These are phyloP conservation scores for Lasiosphaeria ovina DNA, from an alignment of 495 filamentous ascomycete species.

Conservation along the genomic window DNA sequence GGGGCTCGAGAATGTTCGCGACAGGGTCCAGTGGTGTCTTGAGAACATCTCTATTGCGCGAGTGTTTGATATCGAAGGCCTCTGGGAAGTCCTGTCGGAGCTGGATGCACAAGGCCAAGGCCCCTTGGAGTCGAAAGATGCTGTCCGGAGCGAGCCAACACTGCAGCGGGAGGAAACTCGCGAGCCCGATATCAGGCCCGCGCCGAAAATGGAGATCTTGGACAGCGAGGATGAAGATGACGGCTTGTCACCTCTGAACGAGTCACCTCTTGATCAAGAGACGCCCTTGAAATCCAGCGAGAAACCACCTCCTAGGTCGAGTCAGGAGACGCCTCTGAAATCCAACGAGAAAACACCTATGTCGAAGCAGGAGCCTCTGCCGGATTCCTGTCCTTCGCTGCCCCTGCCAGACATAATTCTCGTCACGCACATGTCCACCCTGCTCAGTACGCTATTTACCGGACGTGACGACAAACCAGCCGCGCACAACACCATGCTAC, in stretches of 20 bases:
- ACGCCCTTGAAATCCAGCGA: neutral
- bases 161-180: no score
- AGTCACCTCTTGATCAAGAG: neutral
- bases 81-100: conserved; percentile 46
- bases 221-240: conserved; percentile 39
- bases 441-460: conserved; percentile 44
- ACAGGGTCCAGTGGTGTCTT: conserved; percentile 36
- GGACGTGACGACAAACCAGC: conserved; percentile 28
- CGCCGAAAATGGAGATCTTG: conserved; percentile 11
- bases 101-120: neutral
- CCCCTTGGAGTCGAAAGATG: no score
- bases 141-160: no score
- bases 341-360: neutral
- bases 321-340: neutral
- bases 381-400: neutral
- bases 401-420: conserved; percentile 38
- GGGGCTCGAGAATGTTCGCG: conserved; percentile 13
- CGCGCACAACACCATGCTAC: conserved; percentile 35
- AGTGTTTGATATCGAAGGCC: conserved; percentile 59
- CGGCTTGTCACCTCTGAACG: neutral
- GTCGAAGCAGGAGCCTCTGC: neutral
- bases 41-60: conserved; percentile 53
- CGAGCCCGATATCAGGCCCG: no score
- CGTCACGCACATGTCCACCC: conserved; percentile 39
- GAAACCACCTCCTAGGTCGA: neutral